phyloP scores from a whole-genome alignment of 305 asterid species.

The Solanum hybrid region DNA sequence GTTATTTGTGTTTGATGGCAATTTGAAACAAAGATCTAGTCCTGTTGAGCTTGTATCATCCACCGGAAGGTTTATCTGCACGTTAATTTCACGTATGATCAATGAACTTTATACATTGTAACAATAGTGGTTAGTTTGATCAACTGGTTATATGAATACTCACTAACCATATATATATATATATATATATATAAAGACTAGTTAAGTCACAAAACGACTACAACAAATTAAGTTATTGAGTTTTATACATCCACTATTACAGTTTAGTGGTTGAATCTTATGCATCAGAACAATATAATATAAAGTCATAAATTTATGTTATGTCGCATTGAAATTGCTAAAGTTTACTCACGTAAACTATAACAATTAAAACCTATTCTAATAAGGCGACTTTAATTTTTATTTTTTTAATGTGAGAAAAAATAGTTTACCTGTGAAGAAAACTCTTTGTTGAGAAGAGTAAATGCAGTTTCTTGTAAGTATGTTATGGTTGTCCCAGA shows the following conservation, averaged over 20 bases:
- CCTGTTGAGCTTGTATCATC: slow-evolving; percentile 36
- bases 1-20: slow-evolving; percentile 24
- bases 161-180: not conserved
- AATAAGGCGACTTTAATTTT: too few species aligned
- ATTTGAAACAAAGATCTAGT: slow-evolving; percentile 57
- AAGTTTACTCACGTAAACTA: not conserved
- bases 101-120: not conserved
- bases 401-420: too few species aligned
- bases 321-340: not conserved
- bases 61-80: slow-evolving; percentile 37
- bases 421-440: slow-evolving; percentile 14
- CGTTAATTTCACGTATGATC: not conserved
- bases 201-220: not conserved
- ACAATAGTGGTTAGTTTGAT: not conserved
- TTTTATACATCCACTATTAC: not conserved
- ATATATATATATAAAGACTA: not conserved
- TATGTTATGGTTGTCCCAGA: slow-evolving; percentile 86
- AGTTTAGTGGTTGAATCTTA: not conserved
- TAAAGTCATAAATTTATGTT: not conserved
- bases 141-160: not conserved
- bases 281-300: not conserved
- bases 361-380: not conserved
- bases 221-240: not conserved
- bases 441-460: slow-evolving; percentile 41
- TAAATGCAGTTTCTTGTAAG: slow-evolving; percentile 36